These are phyloP conservation scores for Neoascochyta sp. DNA, from an alignment of 2,329 filamentous ascomycete genomes.

Conservation along the genomic window DNA sequence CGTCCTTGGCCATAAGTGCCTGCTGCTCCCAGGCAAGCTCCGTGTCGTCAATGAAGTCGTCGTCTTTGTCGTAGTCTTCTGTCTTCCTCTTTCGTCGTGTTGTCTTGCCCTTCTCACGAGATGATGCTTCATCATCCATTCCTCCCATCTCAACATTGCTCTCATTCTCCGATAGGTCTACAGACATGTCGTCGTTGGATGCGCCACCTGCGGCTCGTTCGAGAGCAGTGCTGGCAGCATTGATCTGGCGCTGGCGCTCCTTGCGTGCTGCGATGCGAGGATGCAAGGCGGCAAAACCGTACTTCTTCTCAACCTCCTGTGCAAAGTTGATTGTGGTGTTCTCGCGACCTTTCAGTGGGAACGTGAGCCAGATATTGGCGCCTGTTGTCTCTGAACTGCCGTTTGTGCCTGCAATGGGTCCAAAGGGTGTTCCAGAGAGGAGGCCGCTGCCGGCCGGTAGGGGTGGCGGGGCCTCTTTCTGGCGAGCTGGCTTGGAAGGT, in stretches of 20 bases:
- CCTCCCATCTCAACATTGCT: constrained; percentile 89
- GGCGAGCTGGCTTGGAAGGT: constrained; percentile 52
- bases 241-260: constrained; percentile 82
- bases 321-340: constrained; percentile 97
- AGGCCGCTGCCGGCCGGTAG: constrained; percentile 62
- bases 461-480: constrained; percentile 56
- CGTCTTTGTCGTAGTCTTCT: constrained; percentile 64
- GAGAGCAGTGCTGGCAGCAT: constrained; percentile 79
- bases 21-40: constrained; percentile 95
- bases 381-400: constrained; percentile 40
- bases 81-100: constrained; percentile 77
- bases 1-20: constrained; percentile 88
- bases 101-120: constrained; percentile 53
- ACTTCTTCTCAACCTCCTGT: constrained; percentile 85
- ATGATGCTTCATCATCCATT: constrained; percentile 43
- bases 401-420: constrained; percentile 48
- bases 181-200: constrained; percentile 73
- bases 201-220: constrained; percentile 72
- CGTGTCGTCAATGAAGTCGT: constrained; percentile 79
- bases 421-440: constrained; percentile 59
- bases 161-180: constrained; percentile 66
- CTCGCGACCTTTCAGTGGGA: constrained; percentile 73
- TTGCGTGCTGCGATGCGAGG: constrained; percentile 85
- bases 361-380: constrained; percentile 78
- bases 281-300: constrained; percentile 91